Evolutionary conservation across 768 basidiomycete genomes (phyloP).

Genomic region (Auricularia cornea): DNA sequence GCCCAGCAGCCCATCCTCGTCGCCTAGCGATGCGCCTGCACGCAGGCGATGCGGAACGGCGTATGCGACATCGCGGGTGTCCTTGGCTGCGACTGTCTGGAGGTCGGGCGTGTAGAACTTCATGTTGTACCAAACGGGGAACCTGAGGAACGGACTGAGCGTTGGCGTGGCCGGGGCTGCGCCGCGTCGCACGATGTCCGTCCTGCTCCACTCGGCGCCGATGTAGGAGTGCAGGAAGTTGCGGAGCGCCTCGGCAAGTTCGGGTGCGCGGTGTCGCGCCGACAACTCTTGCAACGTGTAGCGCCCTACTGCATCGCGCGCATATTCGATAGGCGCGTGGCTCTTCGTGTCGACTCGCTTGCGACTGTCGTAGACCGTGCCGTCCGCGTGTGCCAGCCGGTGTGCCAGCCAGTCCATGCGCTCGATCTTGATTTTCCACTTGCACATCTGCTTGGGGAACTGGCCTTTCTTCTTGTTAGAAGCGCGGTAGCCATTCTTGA

Average conservation of each 20-base stretch:
- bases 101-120: not conserved
- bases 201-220: not conserved
- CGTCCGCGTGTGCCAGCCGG: not conserved
- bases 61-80: not conserved
- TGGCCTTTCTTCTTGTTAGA: not conserved
- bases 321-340: not conserved
- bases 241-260: not conserved
- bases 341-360: not conserved
- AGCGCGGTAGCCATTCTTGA: not conserved
- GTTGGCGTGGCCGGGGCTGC: not conserved
- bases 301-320: not conserved
- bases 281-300: not conserved
- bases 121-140: not conserved
- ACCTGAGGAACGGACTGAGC: not conserved
- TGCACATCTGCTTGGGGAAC: not conserved
- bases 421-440: not conserved
- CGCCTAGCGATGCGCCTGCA: not conserved
- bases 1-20: not conserved
- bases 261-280: not conserved
- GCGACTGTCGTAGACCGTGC: not conserved
- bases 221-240: not conserved
- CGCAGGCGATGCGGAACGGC: not conserved
- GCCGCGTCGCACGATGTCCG: not conserved
- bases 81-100: not conserved
- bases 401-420: not conserved